phyloP scores from a whole-genome alignment of 352 stramenopile genomes.

The Pythium periplocum region DNA sequence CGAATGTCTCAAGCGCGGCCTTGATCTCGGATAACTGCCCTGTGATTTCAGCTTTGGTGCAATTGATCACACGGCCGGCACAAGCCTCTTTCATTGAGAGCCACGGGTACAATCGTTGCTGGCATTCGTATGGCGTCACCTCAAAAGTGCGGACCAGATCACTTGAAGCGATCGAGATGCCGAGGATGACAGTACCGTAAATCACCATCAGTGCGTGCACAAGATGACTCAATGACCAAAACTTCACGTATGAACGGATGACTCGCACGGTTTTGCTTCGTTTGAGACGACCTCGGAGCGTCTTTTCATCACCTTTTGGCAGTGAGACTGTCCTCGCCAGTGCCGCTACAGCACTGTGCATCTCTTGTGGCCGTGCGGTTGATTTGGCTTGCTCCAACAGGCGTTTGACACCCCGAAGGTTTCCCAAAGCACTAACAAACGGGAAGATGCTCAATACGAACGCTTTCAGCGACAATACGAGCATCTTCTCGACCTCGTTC shows the following conservation, averaged over 20 bases:
- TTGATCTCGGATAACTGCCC: neutral
- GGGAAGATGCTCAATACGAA: slow-evolving; percentile 17
- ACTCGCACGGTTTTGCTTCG: no score
- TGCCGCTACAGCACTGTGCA: no score
- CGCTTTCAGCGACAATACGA: slow-evolving; percentile 14
- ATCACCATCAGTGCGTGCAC: slow-evolving; percentile 2
- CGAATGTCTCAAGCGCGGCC: slow-evolving; percentile 1
- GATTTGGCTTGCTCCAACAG: neutral
- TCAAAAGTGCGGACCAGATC: neutral
- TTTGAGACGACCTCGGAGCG: no score
- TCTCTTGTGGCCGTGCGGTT: no score
- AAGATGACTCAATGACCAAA: no score
- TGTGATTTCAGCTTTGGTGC: neutral
- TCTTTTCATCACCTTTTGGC: no score
- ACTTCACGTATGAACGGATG: no score
- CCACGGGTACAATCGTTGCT: slow-evolving; percentile 8
- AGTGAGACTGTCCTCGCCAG: no score
- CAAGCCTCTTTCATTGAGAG: slow-evolving; percentile 14
- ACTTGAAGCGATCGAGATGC: slow-evolving; percentile 2
- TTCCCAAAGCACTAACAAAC: slow-evolving; percentile 10
- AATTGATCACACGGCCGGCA: slow-evolving; percentile 9
- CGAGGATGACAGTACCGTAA: slow-evolving; percentile 3
- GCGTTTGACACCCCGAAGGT: slow-evolving; percentile 9
- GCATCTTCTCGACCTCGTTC: slow-evolving; percentile 15
- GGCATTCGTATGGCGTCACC: slow-evolving; percentile 1